Base-by-base conservation (phyloP, 2,329 filamentous ascomycete genomes). In the Colletotrichum melonis region DNA sequence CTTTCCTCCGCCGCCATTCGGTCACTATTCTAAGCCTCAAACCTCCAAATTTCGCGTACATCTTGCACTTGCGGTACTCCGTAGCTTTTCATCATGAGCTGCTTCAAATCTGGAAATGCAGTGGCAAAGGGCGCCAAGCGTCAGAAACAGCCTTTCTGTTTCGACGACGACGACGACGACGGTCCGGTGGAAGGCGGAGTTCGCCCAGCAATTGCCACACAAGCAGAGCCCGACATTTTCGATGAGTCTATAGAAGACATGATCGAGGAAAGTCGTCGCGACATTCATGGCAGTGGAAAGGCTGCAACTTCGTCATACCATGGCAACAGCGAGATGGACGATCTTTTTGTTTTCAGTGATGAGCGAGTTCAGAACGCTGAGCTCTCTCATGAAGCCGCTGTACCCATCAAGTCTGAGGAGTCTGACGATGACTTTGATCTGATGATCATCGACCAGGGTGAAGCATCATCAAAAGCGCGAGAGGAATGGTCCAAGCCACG, bases 331-430 rank as follows among this genome's bases (percentile, higher is more conserved):
- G 52, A 58, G 5, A 4, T 28, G 11, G 8, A 2, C 11, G 57
- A 58, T 1, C 28, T 72, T 2, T 72, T 72, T 30, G 57, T 67
- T 11, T 12, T 19, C 14, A 14, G 19, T 1, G 30, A 35, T 1
- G 32, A 57, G n/a, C 49, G 5, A 24, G 42, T 9, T 4, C 24
- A 8, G 2, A 5, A 14, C 16, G 9, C 8, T 3, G 8, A 2
- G 1, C 0, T 24, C 1, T 9, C 11, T 2, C 56, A 24, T 1
- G 11, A 19, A 1, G 4, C 24, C 26, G 14, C 4, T 3, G 14
- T 22, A 1, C 11, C 54, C 19, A 6, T 72, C 57, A 63, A 63
- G 16, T 9, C n/a, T 5, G 63, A 72, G 38, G 28, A 42, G 1
- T 28, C 16, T 1, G 49, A 63, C 0, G 32, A 56, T 4, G 63